Conservation (phyloP, 352 stramenopile species). For the Phytopythium sindhum region DNA sequence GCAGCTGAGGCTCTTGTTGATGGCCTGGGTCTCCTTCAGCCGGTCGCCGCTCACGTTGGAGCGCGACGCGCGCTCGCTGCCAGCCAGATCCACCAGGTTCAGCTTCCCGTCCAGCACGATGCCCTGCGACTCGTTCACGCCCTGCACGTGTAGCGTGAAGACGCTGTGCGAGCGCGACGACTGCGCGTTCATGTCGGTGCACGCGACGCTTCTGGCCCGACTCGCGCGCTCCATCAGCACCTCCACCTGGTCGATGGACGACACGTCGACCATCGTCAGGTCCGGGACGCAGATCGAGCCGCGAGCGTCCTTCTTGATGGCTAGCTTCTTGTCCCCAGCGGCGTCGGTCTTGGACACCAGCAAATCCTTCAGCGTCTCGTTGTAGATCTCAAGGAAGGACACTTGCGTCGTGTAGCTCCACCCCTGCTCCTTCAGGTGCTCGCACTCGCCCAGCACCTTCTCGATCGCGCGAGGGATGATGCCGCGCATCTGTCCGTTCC, state of each 20-base stretch:
- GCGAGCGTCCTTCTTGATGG: conserved; percentile 73
- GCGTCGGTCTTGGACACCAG: conserved; percentile 69
- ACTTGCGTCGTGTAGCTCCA: conserved; percentile 96
- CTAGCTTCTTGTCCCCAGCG: conserved; percentile 37
- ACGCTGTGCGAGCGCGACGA: conserved; percentile 80
- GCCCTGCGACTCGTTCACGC: conserved; percentile 78
- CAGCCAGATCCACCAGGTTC: conserved; percentile 80
- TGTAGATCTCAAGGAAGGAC: conserved; percentile 99
- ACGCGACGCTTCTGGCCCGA: conserved; percentile 65
- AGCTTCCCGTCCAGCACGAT: conserved; percentile 65
- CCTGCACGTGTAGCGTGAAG: conserved; percentile 75
- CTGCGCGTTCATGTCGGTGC: conserved; percentile 93
- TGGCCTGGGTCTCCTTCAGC: conserved; percentile 97
- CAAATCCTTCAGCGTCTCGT: conserved; percentile 97
- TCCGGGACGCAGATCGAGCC: conserved; percentile 64
- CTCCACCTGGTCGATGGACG: conserved; percentile 59
- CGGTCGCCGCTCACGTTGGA: conserved; percentile 89
- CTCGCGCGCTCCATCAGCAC: conserved; percentile 74
- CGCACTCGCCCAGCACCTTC: conserved; percentile 88
- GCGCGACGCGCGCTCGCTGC: conserved; percentile 70
- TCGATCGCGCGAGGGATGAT: conserved; percentile 98
- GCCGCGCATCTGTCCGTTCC: conserved; percentile 92
- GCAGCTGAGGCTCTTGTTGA: conserved; percentile 99
- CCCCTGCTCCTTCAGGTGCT: conserved; percentile 57
- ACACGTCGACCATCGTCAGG: conserved; percentile 52